Base-by-base conservation (phyloP, 352 stramenopile species). In the Phytophthora pinifolia region DNA sequence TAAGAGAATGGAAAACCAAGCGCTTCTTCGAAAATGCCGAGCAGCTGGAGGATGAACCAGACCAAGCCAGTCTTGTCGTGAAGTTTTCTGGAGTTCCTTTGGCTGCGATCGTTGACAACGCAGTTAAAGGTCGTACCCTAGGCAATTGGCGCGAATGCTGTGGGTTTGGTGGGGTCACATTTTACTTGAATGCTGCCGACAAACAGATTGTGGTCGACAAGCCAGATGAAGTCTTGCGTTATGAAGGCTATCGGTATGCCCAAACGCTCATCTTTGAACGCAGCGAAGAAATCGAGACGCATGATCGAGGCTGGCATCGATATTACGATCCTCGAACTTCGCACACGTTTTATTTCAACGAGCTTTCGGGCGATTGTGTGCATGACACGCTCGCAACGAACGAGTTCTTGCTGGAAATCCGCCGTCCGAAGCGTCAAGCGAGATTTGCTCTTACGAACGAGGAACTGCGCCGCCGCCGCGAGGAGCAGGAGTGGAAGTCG, bases 341-440 rank as follows among this genome's bases (percentile, higher is more conserved):
- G 20, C 73, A 83, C 35, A 82, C 65, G 3, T 92, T 86, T 43
- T 89, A 85, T 55, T 87, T 72, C 44, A 76, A 92, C 52, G 71
- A 82, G 15, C 65, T 66, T 13, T 80, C 72, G 0, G 83, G 83
- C 29, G 79, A 87, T 12, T 88, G 76, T 15, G 74, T 89, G 3
- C 68, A 89, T 22, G 75, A 89, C 18, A 74, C 75, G 0, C 61
- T 70, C 32, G 65, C 70, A 12, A 75, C 74, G 7, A 44, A 56
- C 3, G 42, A 36, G 7, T 88, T 88, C 37, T 43, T 83, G 4
- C 15, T 53, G 1, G 43, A 64, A 4, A 79, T 89, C 29, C 67
- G 33, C 4, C 74, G 67, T 27, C 53, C 48, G 25, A 65, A 63
- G 20, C 50, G 38, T 14, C 68, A 68, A 34, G 50, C 54, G 13